A percentile compares a stretch with the other conserved stretches of the same genome.
These are phyloP conservation scores for Entelexis sorbosivorans DNA, from an alignment of 1,139 yeast genomes.

Conservation along the genomic window DNA sequence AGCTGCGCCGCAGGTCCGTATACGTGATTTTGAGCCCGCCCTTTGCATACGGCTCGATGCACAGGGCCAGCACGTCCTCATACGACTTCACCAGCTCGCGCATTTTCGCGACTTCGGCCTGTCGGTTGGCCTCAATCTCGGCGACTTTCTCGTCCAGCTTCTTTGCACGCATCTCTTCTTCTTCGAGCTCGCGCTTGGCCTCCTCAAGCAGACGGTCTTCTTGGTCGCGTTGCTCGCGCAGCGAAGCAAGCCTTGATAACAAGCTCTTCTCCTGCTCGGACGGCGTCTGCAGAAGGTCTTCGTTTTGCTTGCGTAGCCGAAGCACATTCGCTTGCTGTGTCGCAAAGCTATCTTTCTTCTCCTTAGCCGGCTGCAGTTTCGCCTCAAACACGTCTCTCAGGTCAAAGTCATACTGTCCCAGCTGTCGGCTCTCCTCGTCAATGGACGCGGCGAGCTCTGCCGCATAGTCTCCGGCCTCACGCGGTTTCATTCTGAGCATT, in stretches of 20 bases:
- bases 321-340: neutral
- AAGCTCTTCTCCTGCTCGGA: neutral
- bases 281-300: neutral
- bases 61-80: neutral
- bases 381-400: neutral
- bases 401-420: neutral
- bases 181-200: neutral
- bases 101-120: neutral
- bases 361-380: neutral
- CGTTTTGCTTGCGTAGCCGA: neutral
- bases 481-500: neutral
- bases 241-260: neutral
- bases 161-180: neutral
- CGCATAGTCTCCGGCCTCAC: neutral
- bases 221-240: neutral
- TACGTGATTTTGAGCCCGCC: neutral
- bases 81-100: neutral
- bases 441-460: neutral
- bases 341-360: neutral
- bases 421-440: slow-evolving; percentile 1
- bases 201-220: neutral
- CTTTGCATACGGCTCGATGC: neutral
- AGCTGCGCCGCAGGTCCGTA: neutral
- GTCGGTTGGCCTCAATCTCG: neutral
- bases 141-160: neutral